phyloP scores from a whole-genome alignment of 1,139 yeast species.

The Lodderomyces orthopsilosis region DNA sequence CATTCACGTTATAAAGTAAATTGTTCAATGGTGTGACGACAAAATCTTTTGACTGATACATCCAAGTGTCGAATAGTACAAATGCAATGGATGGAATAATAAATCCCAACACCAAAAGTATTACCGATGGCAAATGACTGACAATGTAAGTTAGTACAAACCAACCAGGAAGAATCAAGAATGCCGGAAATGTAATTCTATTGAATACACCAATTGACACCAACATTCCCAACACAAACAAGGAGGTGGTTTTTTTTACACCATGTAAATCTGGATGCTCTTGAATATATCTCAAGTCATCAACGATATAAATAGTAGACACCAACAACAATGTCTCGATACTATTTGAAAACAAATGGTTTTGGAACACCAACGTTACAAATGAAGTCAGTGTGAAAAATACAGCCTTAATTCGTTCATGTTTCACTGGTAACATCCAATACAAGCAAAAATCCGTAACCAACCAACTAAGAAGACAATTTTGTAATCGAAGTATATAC shows the following conservation, averaged over 20 bases:
- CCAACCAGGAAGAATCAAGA: slow-evolving; percentile 59
- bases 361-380: slow-evolving; percentile 74
- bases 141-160: slow-evolving; percentile 37
- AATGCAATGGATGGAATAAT: slow-evolving; percentile 33
- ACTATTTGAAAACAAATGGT: slow-evolving; percentile 86
- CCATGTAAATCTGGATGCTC: slow-evolving; percentile 15
- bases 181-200: slow-evolving; percentile 79
- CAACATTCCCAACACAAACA: slow-evolving; percentile 19
- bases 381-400: slow-evolving; percentile 75
- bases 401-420: slow-evolving; percentile 61
- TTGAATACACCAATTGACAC: slow-evolving; percentile 74
- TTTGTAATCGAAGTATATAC: slow-evolving; percentile 55
- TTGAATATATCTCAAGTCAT: slow-evolving; percentile 37
- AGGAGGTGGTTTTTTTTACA: slow-evolving; percentile 12
- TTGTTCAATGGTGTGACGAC: slow-evolving; percentile 77
- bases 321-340: slow-evolving; percentile 73
- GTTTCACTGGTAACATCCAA: slow-evolving; percentile 53
- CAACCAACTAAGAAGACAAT: slow-evolving; percentile 58
- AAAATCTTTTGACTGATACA: slow-evolving; percentile 14
- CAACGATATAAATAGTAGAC: slow-evolving; percentile 50
- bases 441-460: slow-evolving; percentile 52
- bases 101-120: slow-evolving; percentile 29
- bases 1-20: slow-evolving; percentile 61
- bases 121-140: slow-evolving; percentile 23
- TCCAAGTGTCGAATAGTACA: slow-evolving; percentile 53